These are phyloP conservation scores for Ogataea degrootiae DNA, from an alignment of 805 yeast genomes.

Conservation along the genomic window DNA sequence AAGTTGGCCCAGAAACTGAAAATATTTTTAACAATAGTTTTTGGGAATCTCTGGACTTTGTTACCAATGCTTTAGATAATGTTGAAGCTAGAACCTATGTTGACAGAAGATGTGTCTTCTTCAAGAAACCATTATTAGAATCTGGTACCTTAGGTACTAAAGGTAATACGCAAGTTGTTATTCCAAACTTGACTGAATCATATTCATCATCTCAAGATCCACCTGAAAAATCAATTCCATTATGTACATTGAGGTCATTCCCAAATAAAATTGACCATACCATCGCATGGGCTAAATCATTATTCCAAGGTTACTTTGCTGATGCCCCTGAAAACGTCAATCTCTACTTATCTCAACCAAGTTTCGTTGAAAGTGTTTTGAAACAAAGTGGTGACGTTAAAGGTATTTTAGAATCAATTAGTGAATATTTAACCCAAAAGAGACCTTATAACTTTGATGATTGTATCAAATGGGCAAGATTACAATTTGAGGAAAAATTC, in stretches of 20 bases:
- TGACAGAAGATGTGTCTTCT: constrained; percentile 94
- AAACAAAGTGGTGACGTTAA: constrained; percentile 91
- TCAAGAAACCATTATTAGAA: constrained; percentile 84
- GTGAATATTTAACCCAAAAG: constrained; percentile 59
- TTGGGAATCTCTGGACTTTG: constrained; percentile 82
- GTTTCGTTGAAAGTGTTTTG: constrained; percentile 85
- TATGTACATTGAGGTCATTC: constrained; percentile 95
- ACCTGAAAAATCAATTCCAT: constrained; percentile 95
- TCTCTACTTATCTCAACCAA: constrained; percentile 83
- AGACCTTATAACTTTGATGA: constrained; percentile 91
- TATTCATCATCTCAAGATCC: constrained; percentile 97
- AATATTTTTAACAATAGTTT: constrained; percentile 76
- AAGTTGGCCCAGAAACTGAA: constrained; percentile 93
- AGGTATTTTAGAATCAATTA: constrained; percentile 76
- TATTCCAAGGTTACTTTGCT: constrained; percentile 86
- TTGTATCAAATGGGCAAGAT: constrained; percentile 92
- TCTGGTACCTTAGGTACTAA: constrained; percentile 98
- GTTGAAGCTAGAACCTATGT: constrained; percentile 98
- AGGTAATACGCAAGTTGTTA: constrained; percentile 95
- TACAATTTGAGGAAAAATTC: constrained; percentile 81
- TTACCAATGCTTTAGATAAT: constrained; percentile 94
- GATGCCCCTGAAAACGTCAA: constrained; percentile 95
- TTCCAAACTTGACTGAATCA: constrained; percentile 91
- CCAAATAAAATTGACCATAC: constrained; percentile 98
- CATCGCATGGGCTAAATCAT: constrained; percentile 97